Evolutionary conservation across 768 basidiomycete genomes (phyloP).

Genomic region (Amanita jacksonii): DNA sequence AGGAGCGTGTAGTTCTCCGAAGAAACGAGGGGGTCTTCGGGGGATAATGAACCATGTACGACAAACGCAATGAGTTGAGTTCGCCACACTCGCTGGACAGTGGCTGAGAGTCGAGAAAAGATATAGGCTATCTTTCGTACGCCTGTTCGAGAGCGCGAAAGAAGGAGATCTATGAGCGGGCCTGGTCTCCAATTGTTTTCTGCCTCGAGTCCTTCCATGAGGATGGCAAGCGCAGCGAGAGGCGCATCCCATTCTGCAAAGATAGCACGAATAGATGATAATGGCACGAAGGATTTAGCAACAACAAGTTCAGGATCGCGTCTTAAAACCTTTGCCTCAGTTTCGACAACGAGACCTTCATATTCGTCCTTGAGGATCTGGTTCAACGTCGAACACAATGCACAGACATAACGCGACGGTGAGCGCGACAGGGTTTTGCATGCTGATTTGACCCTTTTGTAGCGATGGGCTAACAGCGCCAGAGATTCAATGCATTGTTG

Average conservation of each 20-base stretch:
- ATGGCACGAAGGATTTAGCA: slow-evolving; percentile 74
- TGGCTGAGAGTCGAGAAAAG: slow-evolving; percentile 55
- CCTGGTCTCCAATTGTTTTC: slow-evolving; percentile 62
- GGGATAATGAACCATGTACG: slow-evolving; percentile 64
- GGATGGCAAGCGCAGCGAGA: slow-evolving; percentile 55
- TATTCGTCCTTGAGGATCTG: slow-evolving; percentile 75
- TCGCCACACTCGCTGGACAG: slow-evolving; percentile 78
- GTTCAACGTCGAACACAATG: slow-evolving; percentile 64
- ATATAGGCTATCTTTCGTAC: slow-evolving; percentile 68
- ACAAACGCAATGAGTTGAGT: slow-evolving; percentile 77
- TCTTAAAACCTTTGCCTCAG: slow-evolving; percentile 68
- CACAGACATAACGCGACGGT: slow-evolving; percentile 68
- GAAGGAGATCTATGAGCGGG: slow-evolving; percentile 69
- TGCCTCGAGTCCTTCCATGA: slow-evolving; percentile 54
- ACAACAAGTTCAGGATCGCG: slow-evolving; percentile 72
- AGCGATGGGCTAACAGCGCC: slow-evolving; percentile 64
- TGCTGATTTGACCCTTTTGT: slow-evolving; percentile 58
- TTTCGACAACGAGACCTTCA: slow-evolving; percentile 67
- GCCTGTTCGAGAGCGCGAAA: slow-evolving; percentile 66
- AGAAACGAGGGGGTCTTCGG: slow-evolving; percentile 58
- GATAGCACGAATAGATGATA: slow-evolving; percentile 73
- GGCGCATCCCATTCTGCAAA: slow-evolving; percentile 89
- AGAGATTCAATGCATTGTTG: slow-evolving; percentile 76
- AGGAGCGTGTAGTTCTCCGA: slow-evolving; percentile 43
- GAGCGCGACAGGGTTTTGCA: slow-evolving; percentile 43